These are phyloP conservation scores for rapeseed (Brassica napus) DNA, from an alignment of 345 rosid genomes.

Conservation along the genomic window Da-Ae NC_063441.1:20841001-20841500, in stretches of 20 bases:
- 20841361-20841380: slow-evolving; percentile 40
- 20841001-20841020: slow-evolving; percentile 2
- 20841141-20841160: slow-evolving; percentile 11
- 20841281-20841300: slow-evolving; percentile 98
- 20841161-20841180: not conserved
- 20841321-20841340: slow-evolving; percentile 99
- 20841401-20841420: slow-evolving; percentile 14
- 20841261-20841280: slow-evolving; percentile 90
- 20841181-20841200: slow-evolving; percentile 3
- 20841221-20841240: slow-evolving; percentile 14
- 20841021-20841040: slow-evolving; percentile 52
- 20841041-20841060: slow-evolving; percentile 86
- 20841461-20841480: slow-evolving; percentile 97
- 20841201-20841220: slow-evolving; percentile 5
- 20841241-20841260: slow-evolving; percentile 11
- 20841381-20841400: slow-evolving; percentile 11
- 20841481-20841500: slow-evolving; percentile 99
- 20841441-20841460: slow-evolving; percentile 59
- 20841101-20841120: slow-evolving; percentile 53
- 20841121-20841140: not conserved
- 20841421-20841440: not conserved
- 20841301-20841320: slow-evolving; percentile 99
- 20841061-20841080: slow-evolving; percentile 95
- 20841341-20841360: slow-evolving; percentile 99
- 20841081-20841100: slow-evolving; percentile 99